Base-by-base conservation (phyloP, 768 basidiomycete genomes). In the Pluteus cervinus region DNA sequence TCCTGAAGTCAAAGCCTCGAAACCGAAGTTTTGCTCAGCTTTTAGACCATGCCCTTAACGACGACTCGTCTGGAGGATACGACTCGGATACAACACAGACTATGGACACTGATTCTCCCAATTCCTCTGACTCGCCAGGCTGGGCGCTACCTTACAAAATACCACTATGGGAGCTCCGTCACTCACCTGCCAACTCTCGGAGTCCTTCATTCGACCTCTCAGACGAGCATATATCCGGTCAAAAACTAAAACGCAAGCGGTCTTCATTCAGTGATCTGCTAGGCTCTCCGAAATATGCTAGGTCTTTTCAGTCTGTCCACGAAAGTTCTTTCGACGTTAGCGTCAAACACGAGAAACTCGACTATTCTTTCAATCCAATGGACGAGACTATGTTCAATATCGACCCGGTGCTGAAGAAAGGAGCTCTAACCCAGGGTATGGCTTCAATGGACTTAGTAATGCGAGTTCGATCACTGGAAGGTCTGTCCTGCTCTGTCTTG, bases 321-420 rank as follows among this genome's bases (percentile, higher is more conserved):
- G 63, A 69, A 20, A 65, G 58, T 37, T 71, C 69, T 25, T 73
- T 70, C 41, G 67, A 71, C 26, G 48, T 73, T 36, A 64, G 53
- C 35, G 49, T 68, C 31, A 58, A 54, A 29, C 55, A 52, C 29
- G 62, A 71, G 36, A 57, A 43, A 16, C 54, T 71, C 23, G 48
- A 38, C 16, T 57, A 54, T 36, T 8, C 29, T 44, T 10, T 50
- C 57, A 4, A 50, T 49, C 12, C 30, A 36, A 20, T 21, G 14
- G 22, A 23, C 39, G 39, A 17, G 41, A 26, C 29, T 45, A 43
- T 39, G 43, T 35, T 21, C 20, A 25, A 33, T 22, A 9, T 33
- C 21, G 20, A 24, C 25, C 18, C 4, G 23, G 9, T n/a, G n/a
- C 25, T 9, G 25, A 28, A n/a, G 9, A 28, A 28, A n/a, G n/a